A percentile compares a stretch with the other conserved stretches of the same genome.
phyloP scores from a whole-genome alignment of 1,284 basidiomycete genomes.

The Mycena citricolor region DNA sequence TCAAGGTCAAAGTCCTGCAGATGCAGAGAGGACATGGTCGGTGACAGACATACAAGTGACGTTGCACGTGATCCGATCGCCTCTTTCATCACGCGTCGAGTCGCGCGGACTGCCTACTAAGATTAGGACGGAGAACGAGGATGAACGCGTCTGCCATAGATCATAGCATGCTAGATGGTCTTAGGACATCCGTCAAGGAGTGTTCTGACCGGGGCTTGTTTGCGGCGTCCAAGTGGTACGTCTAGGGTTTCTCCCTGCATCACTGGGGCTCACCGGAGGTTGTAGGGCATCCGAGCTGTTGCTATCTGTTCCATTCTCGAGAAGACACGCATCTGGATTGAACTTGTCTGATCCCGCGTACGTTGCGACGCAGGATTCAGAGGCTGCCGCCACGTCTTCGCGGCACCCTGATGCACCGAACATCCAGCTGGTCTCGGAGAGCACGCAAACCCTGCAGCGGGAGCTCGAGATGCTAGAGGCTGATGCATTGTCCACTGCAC shows the following conservation, averaged over 20 bases:
- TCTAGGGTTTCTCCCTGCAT: slow-evolving; percentile 11
- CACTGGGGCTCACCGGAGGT: neutral
- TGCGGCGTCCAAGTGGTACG: slow-evolving; percentile 73
- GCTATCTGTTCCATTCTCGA: slow-evolving; percentile 55
- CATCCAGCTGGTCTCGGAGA: slow-evolving; percentile 27
- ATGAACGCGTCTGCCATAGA: slow-evolving; percentile 38
- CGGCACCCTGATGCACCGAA: slow-evolving; percentile 31
- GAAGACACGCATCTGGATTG: slow-evolving; percentile 34
- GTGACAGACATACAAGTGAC: neutral
- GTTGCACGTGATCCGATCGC: neutral
- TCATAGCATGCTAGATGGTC: slow-evolving; percentile 38
- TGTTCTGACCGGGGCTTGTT: slow-evolving; percentile 59
- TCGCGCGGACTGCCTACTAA: neutral
- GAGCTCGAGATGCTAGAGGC: slow-evolving; percentile 61
- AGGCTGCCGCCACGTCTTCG: slow-evolving; percentile 27
- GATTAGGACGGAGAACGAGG: slow-evolving; percentile 25
- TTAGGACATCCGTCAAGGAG: slow-evolving; percentile 56
- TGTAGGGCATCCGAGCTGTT: slow-evolving; percentile 73
- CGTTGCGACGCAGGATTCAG: slow-evolving; percentile 30
- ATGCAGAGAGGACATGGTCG: slow-evolving; percentile 12
- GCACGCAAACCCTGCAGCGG: slow-evolving; percentile 38
- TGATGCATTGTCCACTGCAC: slow-evolving; percentile 71
- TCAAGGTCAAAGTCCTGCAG: slow-evolving; percentile 25
- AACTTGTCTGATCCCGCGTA: slow-evolving; percentile 47
- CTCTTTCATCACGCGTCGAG: neutral